Evolutionary conservation across 192 early-diverging fungal species (phyloP).

Genomic region (Backusella morwellensis): DNA sequence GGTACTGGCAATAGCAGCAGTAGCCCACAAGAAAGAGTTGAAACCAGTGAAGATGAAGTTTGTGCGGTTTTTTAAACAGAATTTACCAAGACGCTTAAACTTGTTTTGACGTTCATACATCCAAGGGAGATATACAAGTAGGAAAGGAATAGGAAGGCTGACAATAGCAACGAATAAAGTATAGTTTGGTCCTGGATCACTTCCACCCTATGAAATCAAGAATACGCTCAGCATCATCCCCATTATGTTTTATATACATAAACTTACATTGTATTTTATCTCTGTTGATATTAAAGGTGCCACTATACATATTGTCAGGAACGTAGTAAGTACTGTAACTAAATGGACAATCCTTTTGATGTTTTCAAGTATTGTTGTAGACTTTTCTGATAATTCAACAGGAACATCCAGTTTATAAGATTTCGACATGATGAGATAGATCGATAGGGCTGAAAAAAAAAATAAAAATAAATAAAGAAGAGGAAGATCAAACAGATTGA

Average conservation of each 20-base stretch:
- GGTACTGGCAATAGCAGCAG: slow-evolving; percentile 27
- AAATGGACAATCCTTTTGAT: slow-evolving; percentile 23
- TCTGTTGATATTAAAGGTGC: slow-evolving; percentile 31
- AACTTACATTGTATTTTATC: slow-evolving; percentile 30
- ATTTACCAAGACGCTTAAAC: slow-evolving; percentile 36
- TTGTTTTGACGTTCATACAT: slow-evolving; percentile 32
- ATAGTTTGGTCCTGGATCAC: slow-evolving; percentile 32
- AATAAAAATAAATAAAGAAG: not conserved
- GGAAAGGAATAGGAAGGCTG: slow-evolving; percentile 18
- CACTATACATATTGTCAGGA: slow-evolving; percentile 25
- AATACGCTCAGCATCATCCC: not conserved
- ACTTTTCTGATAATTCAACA: slow-evolving; percentile 22
- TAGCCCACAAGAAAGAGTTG: slow-evolving; percentile 24
- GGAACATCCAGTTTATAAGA: slow-evolving; percentile 24
- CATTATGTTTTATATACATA: not conserved
- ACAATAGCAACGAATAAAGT: slow-evolving; percentile 25
- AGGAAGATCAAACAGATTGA: not conserved
- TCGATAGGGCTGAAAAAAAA: not conserved
- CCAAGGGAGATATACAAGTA: slow-evolving; percentile 35
- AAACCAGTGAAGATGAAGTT: slow-evolving; percentile 26
- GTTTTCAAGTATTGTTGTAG: slow-evolving; percentile 11
- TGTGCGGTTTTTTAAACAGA: slow-evolving; percentile 29
- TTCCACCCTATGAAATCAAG: slow-evolving; percentile 22
- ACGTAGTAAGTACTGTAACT: not conserved
- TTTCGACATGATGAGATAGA: not conserved